phyloP scores from a whole-genome alignment of 139 green algal species.

The Chlorella sp. region DNA sequence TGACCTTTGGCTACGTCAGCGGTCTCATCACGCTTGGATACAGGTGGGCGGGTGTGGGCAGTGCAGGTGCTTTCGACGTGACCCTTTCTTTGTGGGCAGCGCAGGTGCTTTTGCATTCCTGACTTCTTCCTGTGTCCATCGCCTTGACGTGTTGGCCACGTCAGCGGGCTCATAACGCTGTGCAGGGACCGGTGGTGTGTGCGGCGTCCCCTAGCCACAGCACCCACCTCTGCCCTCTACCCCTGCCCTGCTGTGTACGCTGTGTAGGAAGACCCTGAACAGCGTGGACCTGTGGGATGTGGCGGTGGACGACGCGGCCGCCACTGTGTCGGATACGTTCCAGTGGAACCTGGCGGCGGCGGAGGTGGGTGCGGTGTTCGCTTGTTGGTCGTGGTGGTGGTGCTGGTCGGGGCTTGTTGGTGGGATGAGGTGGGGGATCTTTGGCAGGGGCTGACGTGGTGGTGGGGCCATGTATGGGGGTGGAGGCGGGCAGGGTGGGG shows the following conservation, averaged over 20 bases:
- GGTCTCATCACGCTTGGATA: conserved; percentile 66
- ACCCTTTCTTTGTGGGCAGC: too few species aligned
- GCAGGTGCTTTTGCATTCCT: too few species aligned
- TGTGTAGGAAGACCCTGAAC: conserved; percentile 69
- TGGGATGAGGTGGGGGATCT: too few species aligned
- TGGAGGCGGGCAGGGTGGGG: too few species aligned
- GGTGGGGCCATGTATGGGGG: neutral
- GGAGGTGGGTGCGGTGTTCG: conserved; percentile 2
- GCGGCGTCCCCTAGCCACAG: too few species aligned
- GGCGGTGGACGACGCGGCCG: conserved; percentile 60
- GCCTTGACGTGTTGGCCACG: too few species aligned
- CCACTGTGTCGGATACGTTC: conserved; percentile 56
- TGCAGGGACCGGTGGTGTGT: too few species aligned
- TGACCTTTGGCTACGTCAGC: conserved; percentile 76
- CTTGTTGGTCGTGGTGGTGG: neutral
- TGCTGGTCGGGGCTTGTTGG: conserved; percentile 41
- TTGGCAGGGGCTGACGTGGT: too few species aligned
- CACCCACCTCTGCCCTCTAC: too few species aligned
- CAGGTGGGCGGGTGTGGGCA: neutral
- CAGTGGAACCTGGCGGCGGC: conserved; percentile 53
- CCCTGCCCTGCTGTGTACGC: neutral
- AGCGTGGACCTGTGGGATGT: conserved; percentile 86
- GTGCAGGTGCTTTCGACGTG: too few species aligned
- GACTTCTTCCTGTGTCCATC: too few species aligned
- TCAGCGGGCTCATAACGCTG: neutral